Evolutionary conservation across 768 basidiomycete species (phyloP).

Genomic region (Lactarius tabidus): DNA sequence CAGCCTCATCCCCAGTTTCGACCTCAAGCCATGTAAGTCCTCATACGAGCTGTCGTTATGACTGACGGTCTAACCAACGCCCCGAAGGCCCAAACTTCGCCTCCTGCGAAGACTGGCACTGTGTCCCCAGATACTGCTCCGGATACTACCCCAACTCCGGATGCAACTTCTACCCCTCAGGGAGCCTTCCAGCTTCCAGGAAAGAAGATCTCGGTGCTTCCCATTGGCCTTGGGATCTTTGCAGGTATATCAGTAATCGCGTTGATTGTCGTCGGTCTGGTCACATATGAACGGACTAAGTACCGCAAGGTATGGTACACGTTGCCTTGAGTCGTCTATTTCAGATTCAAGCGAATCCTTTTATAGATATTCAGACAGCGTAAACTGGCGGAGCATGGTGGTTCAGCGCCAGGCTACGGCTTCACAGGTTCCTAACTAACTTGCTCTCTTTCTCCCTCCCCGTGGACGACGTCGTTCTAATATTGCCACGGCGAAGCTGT

Average conservation of each 20-base stretch:
- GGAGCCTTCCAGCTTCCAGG: slow-evolving; percentile 64
- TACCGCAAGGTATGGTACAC: slow-evolving; percentile 66
- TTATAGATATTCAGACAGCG: slow-evolving; percentile 60
- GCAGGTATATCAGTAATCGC: slow-evolving; percentile 84
- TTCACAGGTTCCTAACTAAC: slow-evolving; percentile 39
- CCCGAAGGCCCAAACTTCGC: slow-evolving; percentile 20
- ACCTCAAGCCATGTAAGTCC: neutral
- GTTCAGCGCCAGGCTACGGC: slow-evolving; percentile 55
- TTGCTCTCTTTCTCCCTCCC: neutral
- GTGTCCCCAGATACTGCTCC: slow-evolving; percentile 23
- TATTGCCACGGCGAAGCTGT: neutral
- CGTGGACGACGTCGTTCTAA: slow-evolving; percentile 7
- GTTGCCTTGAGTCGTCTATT: neutral
- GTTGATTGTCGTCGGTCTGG: slow-evolving; percentile 73
- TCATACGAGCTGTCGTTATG: neutral
- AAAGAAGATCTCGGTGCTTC: slow-evolving; percentile 67
- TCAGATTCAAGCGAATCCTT: neutral
- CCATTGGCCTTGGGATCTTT: slow-evolving; percentile 79
- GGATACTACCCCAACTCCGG: slow-evolving; percentile 21
- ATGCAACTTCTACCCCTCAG: slow-evolving; percentile 27
- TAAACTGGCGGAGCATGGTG: slow-evolving; percentile 64
- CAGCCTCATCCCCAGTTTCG: neutral
- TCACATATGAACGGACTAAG: slow-evolving; percentile 83
- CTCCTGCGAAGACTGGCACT: slow-evolving; percentile 26
- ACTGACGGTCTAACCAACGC: slow-evolving; percentile 14